Evolutionary conservation across 371 early-diverging fungal genomes (phyloP).

Genomic region (Mortierella sp.): DNA sequence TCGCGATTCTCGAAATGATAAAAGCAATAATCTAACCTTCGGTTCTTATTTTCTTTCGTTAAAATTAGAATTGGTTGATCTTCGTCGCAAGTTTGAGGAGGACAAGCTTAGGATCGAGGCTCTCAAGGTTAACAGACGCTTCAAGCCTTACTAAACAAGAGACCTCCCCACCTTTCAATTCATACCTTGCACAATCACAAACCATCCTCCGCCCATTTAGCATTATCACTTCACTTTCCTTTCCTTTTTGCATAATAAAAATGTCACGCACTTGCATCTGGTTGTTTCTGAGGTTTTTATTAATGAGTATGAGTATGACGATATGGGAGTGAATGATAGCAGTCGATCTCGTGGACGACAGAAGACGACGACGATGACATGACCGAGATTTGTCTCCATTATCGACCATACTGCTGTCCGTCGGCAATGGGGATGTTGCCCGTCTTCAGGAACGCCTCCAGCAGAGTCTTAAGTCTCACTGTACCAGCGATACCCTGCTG

Average conservation of each 20-base stretch:
- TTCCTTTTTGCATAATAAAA: not conserved
- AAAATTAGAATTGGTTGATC: slow-evolving; percentile 80
- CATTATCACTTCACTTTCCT: not conserved
- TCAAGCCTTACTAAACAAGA: slow-evolving; percentile 86
- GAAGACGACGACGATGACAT: not conserved
- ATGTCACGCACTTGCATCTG: not conserved
- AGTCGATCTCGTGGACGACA: too few species aligned
- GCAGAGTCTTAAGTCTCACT: slow-evolving; percentile 26
- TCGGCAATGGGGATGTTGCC: slow-evolving; percentile 34
- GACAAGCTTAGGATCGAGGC: slow-evolving; percentile 89
- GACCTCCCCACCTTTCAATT: not conserved
- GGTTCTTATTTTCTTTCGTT: not conserved
- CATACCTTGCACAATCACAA: slow-evolving; percentile 2
- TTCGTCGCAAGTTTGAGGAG: slow-evolving; percentile 93
- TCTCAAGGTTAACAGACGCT: slow-evolving; percentile 84
- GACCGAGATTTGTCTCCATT: not conserved
- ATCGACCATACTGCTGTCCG: slow-evolving; percentile 23
- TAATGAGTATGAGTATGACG: not conserved
- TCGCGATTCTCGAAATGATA: not conserved
- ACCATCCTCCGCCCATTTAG: not conserved
- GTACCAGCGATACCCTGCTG: slow-evolving; percentile 34
- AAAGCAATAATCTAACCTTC: not conserved
- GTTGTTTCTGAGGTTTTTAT: not conserved
- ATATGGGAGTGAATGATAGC: not conserved
- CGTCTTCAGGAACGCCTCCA: slow-evolving; percentile 26